Evolutionary conservation across 208 protist species (phyloP).

Genomic region (Leishmania aethiopica): DNA sequence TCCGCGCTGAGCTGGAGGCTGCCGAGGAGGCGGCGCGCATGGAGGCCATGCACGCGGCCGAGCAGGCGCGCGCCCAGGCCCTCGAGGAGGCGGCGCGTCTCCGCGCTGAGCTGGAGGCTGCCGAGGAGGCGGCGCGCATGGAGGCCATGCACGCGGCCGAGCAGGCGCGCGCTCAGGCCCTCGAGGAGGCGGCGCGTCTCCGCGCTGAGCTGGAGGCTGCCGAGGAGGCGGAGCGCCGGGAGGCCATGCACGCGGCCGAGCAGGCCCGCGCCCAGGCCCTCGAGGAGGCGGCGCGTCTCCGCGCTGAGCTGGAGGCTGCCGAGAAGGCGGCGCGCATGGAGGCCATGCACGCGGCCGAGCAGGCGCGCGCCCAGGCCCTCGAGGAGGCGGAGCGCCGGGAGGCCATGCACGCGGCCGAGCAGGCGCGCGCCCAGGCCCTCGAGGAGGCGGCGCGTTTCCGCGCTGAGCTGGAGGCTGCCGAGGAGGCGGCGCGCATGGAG

Average conservation of each 20-base stretch:
- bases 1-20: background rate
- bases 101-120: no score
- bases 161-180: no score
- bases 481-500: background rate
- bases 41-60: background rate
- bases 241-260: background rate
- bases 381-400: background rate
- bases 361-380: no score
- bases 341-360: background rate
- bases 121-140: background rate
- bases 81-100: slow-evolving; percentile 1
- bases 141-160: background rate
- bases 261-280: no score
- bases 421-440: no score
- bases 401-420: background rate
- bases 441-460: slow-evolving; percentile 7
- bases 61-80: no score
- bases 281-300: slow-evolving; percentile 3
- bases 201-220: slow-evolving; percentile 1
- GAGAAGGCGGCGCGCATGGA: background rate
- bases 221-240: slow-evolving; percentile 1
- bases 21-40: slow-evolving; percentile 1
- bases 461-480: no score
- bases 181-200: background rate
- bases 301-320: no score